Conservation (phyloP, 495 filamentous ascomycete genomes). For the Cetradonia linearis region DNA sequence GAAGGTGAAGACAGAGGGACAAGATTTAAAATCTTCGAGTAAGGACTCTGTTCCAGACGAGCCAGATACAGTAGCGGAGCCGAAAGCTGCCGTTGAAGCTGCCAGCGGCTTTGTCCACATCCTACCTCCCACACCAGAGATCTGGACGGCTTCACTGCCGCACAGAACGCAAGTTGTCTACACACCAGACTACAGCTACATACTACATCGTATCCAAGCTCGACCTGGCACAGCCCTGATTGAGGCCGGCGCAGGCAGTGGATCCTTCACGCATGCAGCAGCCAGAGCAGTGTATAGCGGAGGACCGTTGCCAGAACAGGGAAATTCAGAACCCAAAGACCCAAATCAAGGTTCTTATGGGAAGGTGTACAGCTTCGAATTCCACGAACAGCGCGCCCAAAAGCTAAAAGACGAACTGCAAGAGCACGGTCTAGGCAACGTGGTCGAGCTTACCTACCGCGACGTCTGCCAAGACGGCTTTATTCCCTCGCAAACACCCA, state of each 20-base stretch:
- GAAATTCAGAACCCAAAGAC: not conserved
- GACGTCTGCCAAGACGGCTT: constrained; percentile 91
- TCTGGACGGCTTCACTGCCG: constrained; percentile 82
- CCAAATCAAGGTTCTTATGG: constrained; percentile 31
- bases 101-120: constrained; percentile 81
- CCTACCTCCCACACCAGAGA: constrained; percentile 81
- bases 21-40: constrained; percentile 24
- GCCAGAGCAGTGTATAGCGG: constrained; percentile 82
- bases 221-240: constrained; percentile 72
- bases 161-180: constrained; percentile 98
- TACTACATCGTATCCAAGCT: constrained; percentile 76
- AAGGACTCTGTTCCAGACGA: not conserved
- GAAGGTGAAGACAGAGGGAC: not conserved
- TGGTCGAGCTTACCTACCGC: constrained; percentile 77
- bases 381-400: constrained; percentile 64
- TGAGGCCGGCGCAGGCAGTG: constrained; percentile 90
- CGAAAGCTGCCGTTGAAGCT: constrained; percentile 46
- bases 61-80: constrained; percentile 8
- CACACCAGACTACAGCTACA: constrained; percentile 92
- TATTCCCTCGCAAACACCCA: constrained; percentile 33
- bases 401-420: constrained; percentile 64
- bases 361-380: constrained; percentile 88
- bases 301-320: constrained; percentile 38
- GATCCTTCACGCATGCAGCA: constrained; percentile 88
- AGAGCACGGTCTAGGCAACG: constrained; percentile 57